Conservation (phyloP, 2,329 filamentous ascomycete species). For the Talaromyces piceae region DNA sequence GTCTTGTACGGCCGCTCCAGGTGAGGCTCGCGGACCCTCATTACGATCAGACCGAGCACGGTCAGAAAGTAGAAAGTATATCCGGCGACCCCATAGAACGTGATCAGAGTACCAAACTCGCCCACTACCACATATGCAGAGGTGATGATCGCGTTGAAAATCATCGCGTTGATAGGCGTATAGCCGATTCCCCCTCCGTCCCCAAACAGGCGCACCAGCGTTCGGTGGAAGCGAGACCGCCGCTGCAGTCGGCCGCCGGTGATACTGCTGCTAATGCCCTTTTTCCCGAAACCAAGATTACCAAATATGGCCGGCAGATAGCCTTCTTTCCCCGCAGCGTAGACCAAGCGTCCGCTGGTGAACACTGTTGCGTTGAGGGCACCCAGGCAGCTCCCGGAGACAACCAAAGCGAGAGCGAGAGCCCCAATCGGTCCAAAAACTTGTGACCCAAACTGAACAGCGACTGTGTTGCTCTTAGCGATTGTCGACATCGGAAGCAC, state of each 20-base stretch:
- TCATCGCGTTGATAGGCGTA: conserved; percentile 87
- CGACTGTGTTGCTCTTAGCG: conserved; percentile 88
- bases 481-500: conserved; percentile 76
- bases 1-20: conserved; percentile 88
- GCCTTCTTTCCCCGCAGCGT: conserved; percentile 89
- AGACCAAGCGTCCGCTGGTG: conserved; percentile 84
- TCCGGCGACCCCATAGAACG: conserved; percentile 94
- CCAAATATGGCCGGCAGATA: conserved; percentile 82
- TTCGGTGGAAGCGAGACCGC: conserved; percentile 51
- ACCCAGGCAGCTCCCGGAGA: conserved; percentile 87
- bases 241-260: conserved; percentile 31
- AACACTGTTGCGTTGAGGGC: conserved; percentile 92
- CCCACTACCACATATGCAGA: conserved; percentile 73
- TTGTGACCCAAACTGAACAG: conserved; percentile 82
- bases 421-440: conserved; percentile 82
- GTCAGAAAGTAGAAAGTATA: conserved; percentile 98
- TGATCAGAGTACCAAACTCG: conserved; percentile 85
- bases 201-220: conserved; percentile 57
- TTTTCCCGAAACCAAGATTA: conserved; percentile 61
- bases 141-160: conserved; percentile 71
- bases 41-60: conserved; percentile 83
- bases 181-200: conserved; percentile 78
- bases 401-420: conserved; percentile 77
- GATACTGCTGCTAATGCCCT: conserved; percentile 16
- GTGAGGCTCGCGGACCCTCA: conserved; percentile 78